Conservation (phyloP, 768 basidiomycete genomes). For the Clitopilus passeckerianus region DNA sequence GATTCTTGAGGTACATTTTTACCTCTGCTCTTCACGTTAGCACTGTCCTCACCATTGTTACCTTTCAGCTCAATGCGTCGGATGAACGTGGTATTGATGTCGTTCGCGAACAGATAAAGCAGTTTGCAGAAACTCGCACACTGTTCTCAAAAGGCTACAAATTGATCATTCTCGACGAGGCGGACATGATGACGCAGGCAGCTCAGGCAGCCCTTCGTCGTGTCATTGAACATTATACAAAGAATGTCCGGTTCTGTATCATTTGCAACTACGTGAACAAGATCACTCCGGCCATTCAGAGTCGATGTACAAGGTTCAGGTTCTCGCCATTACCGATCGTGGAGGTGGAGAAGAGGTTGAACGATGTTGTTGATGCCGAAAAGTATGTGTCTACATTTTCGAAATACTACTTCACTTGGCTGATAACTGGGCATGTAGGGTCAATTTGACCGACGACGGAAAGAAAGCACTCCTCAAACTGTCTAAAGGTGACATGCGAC, state of each 20-base stretch:
- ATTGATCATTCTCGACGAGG: constrained; percentile 96
- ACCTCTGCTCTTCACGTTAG: neutral
- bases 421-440: constrained; percentile 41
- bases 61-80: constrained; percentile 85
- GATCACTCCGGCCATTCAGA: constrained; percentile 97
- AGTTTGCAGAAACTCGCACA: constrained; percentile 94
- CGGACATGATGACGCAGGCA: constrained; percentile 99
- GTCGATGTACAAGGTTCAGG: constrained; percentile 94
- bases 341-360: constrained; percentile 83
- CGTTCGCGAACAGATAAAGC: constrained; percentile 97
- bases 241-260: constrained; percentile 98
- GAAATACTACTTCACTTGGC: neutral
- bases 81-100: constrained; percentile 99
- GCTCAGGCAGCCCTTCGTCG: constrained; percentile 96
- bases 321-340: constrained; percentile 87
- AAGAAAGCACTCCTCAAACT: constrained; percentile 87
- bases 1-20: constrained; percentile 74
- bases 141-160: constrained; percentile 92
- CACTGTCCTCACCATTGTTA: neutral
- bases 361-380: constrained; percentile 78
- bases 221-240: constrained; percentile 97
- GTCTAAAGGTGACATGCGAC: constrained; percentile 96
- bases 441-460: constrained; percentile 82
- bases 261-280: constrained; percentile 99
- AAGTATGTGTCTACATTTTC: constrained; percentile 41